phyloP scores from a whole-genome alignment of 140 eudicot species.

The Senecio squalidus region DNA sequence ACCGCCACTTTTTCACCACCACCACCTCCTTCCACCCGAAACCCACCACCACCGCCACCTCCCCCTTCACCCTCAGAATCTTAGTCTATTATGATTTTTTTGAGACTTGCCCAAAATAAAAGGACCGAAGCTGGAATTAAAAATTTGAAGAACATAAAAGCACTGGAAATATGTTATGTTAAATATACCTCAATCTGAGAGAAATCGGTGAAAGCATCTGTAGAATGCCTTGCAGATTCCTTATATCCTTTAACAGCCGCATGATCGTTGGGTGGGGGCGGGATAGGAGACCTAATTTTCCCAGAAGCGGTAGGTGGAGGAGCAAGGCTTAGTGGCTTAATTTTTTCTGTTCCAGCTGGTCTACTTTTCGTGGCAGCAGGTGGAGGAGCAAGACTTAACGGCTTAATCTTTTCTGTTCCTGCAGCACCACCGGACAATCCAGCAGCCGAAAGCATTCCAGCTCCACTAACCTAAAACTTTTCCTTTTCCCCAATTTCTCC shows the following conservation, averaged over 20 bases:
- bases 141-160: constrained; percentile 4
- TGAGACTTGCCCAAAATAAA: constrained; percentile 1
- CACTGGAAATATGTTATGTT: background rate
- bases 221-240: constrained; percentile 39
- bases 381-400: constrained; percentile 77
- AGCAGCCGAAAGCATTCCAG: constrained; percentile 93
- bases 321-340: constrained; percentile 65
- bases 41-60: too few relatives aligned
- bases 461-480: constrained; percentile 71
- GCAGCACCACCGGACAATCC: constrained; percentile 66
- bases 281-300: constrained; percentile 77
- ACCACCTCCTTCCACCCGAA: too few relatives aligned
- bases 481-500: too few relatives aligned
- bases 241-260: constrained; percentile 42
- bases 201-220: constrained; percentile 76
- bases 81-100: too few relatives aligned
- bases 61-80: too few relatives aligned
- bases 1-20: too few relatives aligned
- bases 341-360: constrained; percentile 43
- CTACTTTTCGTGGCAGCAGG: constrained; percentile 32
- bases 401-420: constrained; percentile 55
- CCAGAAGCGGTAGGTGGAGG: constrained; percentile 74
- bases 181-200: constrained; percentile 79
- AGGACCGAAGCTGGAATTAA: background rate
- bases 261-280: constrained; percentile 99